Evolutionary conservation across 106 monocot genomes (phyloP).

Genomic region (Dendrobium chrysotoxum): DNA sequence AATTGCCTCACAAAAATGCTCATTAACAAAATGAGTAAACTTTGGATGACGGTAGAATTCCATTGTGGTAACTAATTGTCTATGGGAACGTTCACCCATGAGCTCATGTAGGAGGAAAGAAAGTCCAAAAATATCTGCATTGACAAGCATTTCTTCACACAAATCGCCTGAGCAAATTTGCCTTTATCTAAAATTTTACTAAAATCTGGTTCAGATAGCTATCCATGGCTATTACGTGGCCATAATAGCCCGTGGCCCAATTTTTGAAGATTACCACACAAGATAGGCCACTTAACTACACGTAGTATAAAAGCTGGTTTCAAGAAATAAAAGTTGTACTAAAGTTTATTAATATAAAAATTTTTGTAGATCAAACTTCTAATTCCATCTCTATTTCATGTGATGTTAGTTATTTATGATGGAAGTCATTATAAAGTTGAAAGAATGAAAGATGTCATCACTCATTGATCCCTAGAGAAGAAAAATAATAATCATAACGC

Average conservation of each 20-base stretch:
- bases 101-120: slow-evolving; percentile 23
- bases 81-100: slow-evolving; percentile 79
- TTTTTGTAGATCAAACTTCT: too few relatives aligned
- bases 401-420: too few relatives aligned
- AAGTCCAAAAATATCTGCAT: slow-evolving; percentile 8
- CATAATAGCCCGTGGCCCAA: too few relatives aligned
- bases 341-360: neutral
- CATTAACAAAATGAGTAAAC: slow-evolving; percentile 16
- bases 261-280: too few relatives aligned
- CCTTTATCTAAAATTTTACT: slow-evolving; percentile 15
- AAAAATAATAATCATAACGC: neutral
- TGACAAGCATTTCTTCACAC: slow-evolving; percentile 16
- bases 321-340: neutral
- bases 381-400: too few relatives aligned
- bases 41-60: slow-evolving; percentile 16
- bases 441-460: neutral
- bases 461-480: neutral
- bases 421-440: neutral
- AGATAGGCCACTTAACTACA: too few relatives aligned
- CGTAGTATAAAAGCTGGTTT: too few relatives aligned
- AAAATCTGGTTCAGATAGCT: slow-evolving; percentile 27
- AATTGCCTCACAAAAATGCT: slow-evolving; percentile 39
- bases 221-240: slow-evolving; percentile 10
- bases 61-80: slow-evolving; percentile 41
- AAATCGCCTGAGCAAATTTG: slow-evolving; percentile 15